Conservation (phyloP, 257 asterid species). For the Nicotiana benthamiana region DNA sequence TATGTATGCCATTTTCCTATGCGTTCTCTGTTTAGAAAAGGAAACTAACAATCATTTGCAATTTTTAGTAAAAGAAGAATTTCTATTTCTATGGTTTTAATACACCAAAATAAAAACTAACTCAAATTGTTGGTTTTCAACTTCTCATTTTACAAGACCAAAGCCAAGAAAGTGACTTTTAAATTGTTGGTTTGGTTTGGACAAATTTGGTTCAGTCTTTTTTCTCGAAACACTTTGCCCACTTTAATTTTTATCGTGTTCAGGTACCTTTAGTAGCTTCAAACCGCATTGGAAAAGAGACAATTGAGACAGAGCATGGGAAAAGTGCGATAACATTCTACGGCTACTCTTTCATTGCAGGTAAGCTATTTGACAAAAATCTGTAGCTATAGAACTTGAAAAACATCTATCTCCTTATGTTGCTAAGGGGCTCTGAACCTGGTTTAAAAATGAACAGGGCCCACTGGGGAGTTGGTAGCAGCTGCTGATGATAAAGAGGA, state of each 20-base stretch:
- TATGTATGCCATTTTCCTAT: no score
- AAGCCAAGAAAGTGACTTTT: neutral
- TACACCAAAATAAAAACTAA: neutral
- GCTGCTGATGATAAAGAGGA: conserved; percentile 73
- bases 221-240: neutral
- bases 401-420: neutral
- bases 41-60: neutral
- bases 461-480: conserved; percentile 76
- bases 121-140: neutral
- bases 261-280: conserved; percentile 96
- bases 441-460: conserved; percentile 40
- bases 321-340: conserved; percentile 80
- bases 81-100: neutral
- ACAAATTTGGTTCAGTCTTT: neutral
- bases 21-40: no score
- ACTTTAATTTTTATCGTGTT: conserved; percentile 4
- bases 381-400: neutral
- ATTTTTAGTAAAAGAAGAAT: neutral
- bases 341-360: conserved; percentile 92
- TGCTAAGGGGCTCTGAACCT: conserved; percentile 6
- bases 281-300: conserved; percentile 87
- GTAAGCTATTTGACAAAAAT: conserved; percentile 25
- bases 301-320: conserved; percentile 78
- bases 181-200: neutral
- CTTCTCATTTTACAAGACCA: neutral